These are phyloP conservation scores for Macaranga tanarius DNA, from an alignment of 441 rosid species.

Conservation along the genomic window DNA sequence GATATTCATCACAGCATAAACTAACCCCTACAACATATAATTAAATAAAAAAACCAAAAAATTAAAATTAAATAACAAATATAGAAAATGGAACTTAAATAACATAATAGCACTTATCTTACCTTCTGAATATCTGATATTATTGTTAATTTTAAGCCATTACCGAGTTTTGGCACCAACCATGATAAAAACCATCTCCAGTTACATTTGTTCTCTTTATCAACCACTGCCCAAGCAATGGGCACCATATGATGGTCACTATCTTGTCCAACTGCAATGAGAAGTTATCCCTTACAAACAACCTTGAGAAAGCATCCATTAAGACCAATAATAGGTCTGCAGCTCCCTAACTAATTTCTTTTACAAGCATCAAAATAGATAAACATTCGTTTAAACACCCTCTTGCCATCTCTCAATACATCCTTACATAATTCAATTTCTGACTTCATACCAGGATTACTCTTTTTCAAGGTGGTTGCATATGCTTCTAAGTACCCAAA, in stretches of 20 bases:
- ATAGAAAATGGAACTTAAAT: too few species aligned
- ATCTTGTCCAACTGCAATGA: not conserved
- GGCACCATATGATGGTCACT: not conserved
- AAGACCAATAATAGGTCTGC: not conserved
- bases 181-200: not conserved
- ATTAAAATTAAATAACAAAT: too few species aligned
- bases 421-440: not conserved
- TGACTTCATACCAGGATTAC: not conserved
- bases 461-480: not conserved
- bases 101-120: too few species aligned
- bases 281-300: not conserved
- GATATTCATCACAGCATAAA: not conserved
- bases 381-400: not conserved
- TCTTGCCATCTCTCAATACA: not conserved
- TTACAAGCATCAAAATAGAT: not conserved
- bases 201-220: not conserved
- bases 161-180: not conserved
- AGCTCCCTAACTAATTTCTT: not conserved
- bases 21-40: not conserved
- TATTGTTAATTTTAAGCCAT: not conserved
- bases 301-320: not conserved
- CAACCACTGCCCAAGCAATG: not conserved
- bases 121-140: not conserved
- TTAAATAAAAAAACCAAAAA: too few species aligned
- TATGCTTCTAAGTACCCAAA: not conserved